phyloP scores from a whole-genome alignment of 345 rosid genomes.

The Salix suchowensis region DNA sequence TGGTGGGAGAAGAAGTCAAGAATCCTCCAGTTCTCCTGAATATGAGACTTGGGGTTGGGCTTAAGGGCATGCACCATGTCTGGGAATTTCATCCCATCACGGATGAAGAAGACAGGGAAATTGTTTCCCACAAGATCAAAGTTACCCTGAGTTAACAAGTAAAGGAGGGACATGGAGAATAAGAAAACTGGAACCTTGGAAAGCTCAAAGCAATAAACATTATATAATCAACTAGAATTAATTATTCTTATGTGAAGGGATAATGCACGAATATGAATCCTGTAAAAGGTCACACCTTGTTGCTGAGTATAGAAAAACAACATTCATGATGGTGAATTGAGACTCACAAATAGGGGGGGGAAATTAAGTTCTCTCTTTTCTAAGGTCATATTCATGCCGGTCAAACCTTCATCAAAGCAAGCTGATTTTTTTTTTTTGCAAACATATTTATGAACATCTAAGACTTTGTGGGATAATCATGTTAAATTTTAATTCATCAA shows the following conservation, averaged over 20 bases:
- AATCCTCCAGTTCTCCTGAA: slow-evolving; percentile 96
- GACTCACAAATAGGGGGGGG: too few species aligned
- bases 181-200: background rate
- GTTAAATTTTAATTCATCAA: background rate
- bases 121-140: slow-evolving; percentile 99
- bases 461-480: too few species aligned
- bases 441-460: background rate
- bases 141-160: slow-evolving; percentile 60
- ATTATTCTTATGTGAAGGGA: background rate
- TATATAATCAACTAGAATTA: background rate
- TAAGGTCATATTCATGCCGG: background rate
- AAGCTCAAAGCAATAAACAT: background rate
- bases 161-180: background rate
- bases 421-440: background rate
- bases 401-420: background rate
- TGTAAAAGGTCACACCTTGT: background rate
- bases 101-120: slow-evolving; percentile 89
- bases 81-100: slow-evolving; percentile 96
- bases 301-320: background rate
- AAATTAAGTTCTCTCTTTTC: too few species aligned
- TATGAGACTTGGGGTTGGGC: slow-evolving; percentile 95
- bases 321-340: too few species aligned
- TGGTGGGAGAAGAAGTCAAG: slow-evolving; percentile 91
- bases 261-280: background rate
- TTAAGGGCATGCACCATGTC: slow-evolving; percentile 90